These are phyloP conservation scores for Coleophoma crateriformis DNA, from an alignment of 2,329 filamentous ascomycete genomes.

Conservation along the genomic window DNA sequence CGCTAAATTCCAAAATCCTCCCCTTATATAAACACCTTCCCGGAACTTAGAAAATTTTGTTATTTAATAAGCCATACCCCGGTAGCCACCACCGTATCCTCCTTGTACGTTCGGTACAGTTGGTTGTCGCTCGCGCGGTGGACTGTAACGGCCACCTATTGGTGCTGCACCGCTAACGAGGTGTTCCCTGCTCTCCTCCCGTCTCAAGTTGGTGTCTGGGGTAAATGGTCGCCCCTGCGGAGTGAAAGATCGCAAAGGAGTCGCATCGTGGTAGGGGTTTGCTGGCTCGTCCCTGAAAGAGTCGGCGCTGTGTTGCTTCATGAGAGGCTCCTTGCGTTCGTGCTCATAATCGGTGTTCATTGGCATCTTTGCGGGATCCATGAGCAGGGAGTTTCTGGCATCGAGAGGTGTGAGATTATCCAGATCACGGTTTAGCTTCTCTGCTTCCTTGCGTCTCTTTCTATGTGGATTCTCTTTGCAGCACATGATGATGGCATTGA, in stretches of 20 bases:
- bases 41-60: neutral
- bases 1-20: neutral
- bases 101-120: conserved; percentile 11
- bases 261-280: conserved; percentile 20
- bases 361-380: conserved; percentile 16
- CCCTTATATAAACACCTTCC: too few relatives aligned
- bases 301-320: conserved; percentile 12
- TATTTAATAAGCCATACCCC: conserved; percentile 20
- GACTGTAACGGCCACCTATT: conserved; percentile 11
- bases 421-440: conserved; percentile 70
- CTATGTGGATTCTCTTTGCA: conserved; percentile 87
- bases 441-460: conserved; percentile 83
- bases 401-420: conserved; percentile 84
- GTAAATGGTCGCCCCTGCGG: conserved; percentile 1
- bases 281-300: conserved; percentile 22
- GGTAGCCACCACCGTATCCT: conserved; percentile 13
- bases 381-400: conserved; percentile 76
- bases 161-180: conserved; percentile 18
- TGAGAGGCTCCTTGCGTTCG: conserved; percentile 15
- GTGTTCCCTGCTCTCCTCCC: conserved; percentile 13
- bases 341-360: conserved; percentile 11
- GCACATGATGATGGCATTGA: conserved; percentile 81
- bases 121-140: conserved; percentile 8
- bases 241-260: conserved; percentile 14
- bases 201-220: conserved; percentile 2